Evolutionary conservation across 306 rosid genomes (phyloP), one percentile per base, ranked within the genome.

Genomic region (Trifolium fragiferum): DNA sequence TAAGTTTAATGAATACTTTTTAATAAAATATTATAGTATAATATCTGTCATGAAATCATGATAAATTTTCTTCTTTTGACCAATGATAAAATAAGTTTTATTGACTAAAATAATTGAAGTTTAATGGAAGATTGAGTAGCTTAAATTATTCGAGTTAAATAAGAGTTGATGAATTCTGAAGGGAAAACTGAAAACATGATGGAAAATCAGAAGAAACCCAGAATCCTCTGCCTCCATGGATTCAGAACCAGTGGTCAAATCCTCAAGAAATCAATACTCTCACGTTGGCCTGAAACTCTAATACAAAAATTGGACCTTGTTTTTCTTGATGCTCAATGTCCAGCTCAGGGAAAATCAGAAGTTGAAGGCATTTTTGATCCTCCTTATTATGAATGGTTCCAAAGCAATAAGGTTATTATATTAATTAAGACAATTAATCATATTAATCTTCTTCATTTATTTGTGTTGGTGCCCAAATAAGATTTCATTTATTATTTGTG

Each of bases 381-480:
- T 73, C 91, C 87, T 59, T 85, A 75, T 57, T 85, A 75, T 35
- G 91, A 87, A 73, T 87, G 91, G 91, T 87, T 82, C 79, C 89
- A 85, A 51, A 5, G 74, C 61, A 82, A 85, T 19, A 20, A 81
- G 89, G 91, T 87, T 54, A 53, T 53, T 50, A 8, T 50, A 30
- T 30, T 30, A 30, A 4, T 30, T 53, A 2, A 2, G 10, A 53
- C 27, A 18, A 3, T 19, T 10, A 53, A 53, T 53, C 59, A 30
- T 30, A 16, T 30, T 50, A 50, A 16, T 50, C 8, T 50, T 50
- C 23, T 50, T 18, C 21, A n/a, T 50, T 50, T 50, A 16, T 16
- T 50, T 1, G 12, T 51, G 4, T 16, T 7, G 10, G 23, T 50
- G 23, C 4, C 8, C 16, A 4, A 54, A 19, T 54, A 19, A 19